Evolutionary conservation across 192 early-diverging fungal genomes (phyloP).

Genomic region (Diversispora eburnea): DNA sequence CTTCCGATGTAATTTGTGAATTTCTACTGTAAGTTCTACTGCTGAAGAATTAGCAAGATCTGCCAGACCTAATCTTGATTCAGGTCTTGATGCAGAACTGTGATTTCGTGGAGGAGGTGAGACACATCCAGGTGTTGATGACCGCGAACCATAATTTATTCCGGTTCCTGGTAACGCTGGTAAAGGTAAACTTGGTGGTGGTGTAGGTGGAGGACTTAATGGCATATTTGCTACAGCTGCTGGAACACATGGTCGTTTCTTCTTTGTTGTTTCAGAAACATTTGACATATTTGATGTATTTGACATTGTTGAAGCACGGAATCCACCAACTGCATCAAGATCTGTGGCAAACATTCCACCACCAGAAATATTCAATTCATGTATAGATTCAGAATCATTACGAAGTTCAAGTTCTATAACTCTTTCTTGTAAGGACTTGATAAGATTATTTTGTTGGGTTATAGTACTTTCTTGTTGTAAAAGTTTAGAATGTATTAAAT

Average conservation of each 20-base stretch:
- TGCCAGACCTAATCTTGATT: constrained; percentile 5
- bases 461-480: not conserved
- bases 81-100: constrained; percentile 17
- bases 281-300: not conserved
- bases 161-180: constrained; percentile 20
- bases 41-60: not conserved
- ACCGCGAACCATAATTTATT: constrained; percentile 14
- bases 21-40: constrained; percentile 24
- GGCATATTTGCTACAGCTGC: constrained; percentile 25
- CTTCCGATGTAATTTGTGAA: constrained; percentile 34
- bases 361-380: not conserved
- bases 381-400: not conserved
- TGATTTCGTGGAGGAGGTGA: constrained; percentile 8
- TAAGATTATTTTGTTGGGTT: not conserved
- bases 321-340: constrained; percentile 22
- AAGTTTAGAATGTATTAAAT: not conserved
- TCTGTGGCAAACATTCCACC: constrained; percentile 19
- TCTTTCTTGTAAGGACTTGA: not conserved
- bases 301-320: constrained; percentile 10
- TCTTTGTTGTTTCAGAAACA: constrained; percentile 27
- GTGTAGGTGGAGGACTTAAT: constrained; percentile 32
- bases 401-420: constrained; percentile 2
- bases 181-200: constrained; percentile 32
- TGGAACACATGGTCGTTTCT: constrained; percentile 8
- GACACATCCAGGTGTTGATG: constrained; percentile 23